phyloP scores from a whole-genome alignment of 306 rosid genomes.

The Fagus crenata region DNA sequence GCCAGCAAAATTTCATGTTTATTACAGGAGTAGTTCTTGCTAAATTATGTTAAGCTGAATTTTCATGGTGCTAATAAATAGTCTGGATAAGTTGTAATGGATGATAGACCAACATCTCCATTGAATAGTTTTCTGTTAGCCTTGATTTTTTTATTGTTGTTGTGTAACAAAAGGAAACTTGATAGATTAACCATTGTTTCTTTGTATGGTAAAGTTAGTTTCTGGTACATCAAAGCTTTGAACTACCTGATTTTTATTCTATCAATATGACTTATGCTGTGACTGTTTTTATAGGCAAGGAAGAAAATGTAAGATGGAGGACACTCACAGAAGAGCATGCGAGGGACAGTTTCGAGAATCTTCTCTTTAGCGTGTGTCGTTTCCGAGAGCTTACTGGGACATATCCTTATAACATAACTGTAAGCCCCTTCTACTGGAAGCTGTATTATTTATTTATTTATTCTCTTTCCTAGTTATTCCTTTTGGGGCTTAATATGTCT shows the following conservation, averaged over 20 bases:
- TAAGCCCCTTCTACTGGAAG: constrained; percentile 36
- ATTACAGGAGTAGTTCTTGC: background rate
- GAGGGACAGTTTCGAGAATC: constrained; percentile 94
- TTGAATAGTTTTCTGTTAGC: constrained; percentile 6
- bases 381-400: constrained; percentile 88
- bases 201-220: constrained; percentile 9
- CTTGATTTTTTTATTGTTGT: background rate
- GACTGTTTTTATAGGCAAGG: constrained; percentile 49
- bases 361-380: constrained; percentile 84
- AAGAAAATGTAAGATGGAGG: constrained; percentile 63
- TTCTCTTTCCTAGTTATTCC: background rate
- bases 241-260: background rate
- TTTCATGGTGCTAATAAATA: background rate
- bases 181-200: background rate
- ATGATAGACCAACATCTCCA: background rate
- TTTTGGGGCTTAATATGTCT: background rate
- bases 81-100: background rate
- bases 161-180: background rate
- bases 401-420: constrained; percentile 84
- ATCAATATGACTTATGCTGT: background rate
- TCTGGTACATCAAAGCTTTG: constrained; percentile 1
- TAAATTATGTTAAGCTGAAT: background rate
- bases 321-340: constrained; percentile 98
- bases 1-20: background rate
- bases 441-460: background rate